phyloP scores from a whole-genome alignment of 305 asterid genomes.

The Striga hermonthica region DNA sequence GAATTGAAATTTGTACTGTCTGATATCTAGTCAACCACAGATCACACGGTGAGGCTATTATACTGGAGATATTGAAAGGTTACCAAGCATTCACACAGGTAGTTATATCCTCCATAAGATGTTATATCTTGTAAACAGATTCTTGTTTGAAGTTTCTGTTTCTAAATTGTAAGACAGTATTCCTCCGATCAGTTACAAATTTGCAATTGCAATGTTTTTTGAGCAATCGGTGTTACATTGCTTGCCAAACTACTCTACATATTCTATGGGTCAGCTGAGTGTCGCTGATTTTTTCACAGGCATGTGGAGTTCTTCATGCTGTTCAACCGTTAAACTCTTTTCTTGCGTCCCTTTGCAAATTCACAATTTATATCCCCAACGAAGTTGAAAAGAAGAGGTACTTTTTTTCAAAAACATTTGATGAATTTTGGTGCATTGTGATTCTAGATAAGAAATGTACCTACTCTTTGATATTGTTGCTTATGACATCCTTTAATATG shows the following conservation, averaged over 20 bases:
- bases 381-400: conserved; percentile 91
- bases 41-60: conserved; percentile 98
- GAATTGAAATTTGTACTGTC: conserved; percentile 11
- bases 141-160: conserved; percentile 28
- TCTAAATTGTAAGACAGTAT: conserved; percentile 8
- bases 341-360: conserved; percentile 98
- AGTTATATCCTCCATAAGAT: conserved; percentile 25
- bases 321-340: conserved; percentile 94
- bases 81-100: conserved; percentile 99
- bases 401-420: conserved; percentile 26
- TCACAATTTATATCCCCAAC: conserved; percentile 76
- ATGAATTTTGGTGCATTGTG: conserved; percentile 17
- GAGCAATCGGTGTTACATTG: conserved; percentile 21
- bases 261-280: conserved; percentile 26
- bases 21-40: conserved; percentile 44
- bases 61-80: conserved; percentile 93
- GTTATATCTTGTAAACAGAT: conserved; percentile 17
- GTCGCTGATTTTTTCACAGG: conserved; percentile 46
- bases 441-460: conserved; percentile 24
- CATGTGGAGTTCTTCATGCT: conserved; percentile 95
- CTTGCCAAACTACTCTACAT: conserved; percentile 27
- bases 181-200: not conserved
- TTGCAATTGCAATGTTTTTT: conserved; percentile 20
- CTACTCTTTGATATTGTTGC: conserved; percentile 3
- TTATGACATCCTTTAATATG: conserved; percentile 23